Evolutionary conservation across 139 green algal genomes (phyloP), one percentile per base, ranked within the genome.

Genomic region (Auxenochlorella pyrenoidosa): DNA sequence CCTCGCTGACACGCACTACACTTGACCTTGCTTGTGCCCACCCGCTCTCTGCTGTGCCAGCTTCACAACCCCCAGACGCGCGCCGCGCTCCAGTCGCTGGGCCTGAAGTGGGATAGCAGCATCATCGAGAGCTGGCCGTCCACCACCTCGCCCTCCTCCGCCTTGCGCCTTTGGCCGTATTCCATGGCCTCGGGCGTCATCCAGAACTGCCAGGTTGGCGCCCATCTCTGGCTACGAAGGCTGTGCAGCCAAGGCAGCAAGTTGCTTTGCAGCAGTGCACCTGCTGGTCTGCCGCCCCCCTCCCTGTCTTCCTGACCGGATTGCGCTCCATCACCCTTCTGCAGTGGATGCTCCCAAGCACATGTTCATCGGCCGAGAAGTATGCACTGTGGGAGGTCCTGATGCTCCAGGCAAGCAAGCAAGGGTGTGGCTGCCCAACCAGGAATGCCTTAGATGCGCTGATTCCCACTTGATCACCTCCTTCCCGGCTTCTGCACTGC

Each of bases 51-150:
- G 41, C 3, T 12, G 5, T 41, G 0, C 16, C 73, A 79, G 73
- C 40, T 79, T 41, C 73, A 79, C 73, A 79, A 79, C 73, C 73
- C 73, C 30, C 38, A 79, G 73, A 59, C 28, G 34, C 73, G 73
- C 43, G 73, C 73, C 41, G 73, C 41, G 30, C 73, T 79, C 4
- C 41, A 60, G 24, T 24, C 73, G 0, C 73, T 79, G 41, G 73
- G 73, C 41, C 34, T 79, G 41, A 59, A 59, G 40, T 60, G 30
- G 2, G 73, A 79, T 24, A 15, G 16, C 6, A 40, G 26, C 41
- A 79, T 79, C 41, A 79, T 79, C 41, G 73, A 79, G 41, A 40
- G 26, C 26, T 79, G 73, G 73, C 73, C 73, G 41, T 59, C 40
- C 34, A 12, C 30, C 28, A 79, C 73, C 41, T 79, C 73, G 24